Conservation (phyloP, 768 basidiomycete genomes). For the Boletus insuetus region DNA sequence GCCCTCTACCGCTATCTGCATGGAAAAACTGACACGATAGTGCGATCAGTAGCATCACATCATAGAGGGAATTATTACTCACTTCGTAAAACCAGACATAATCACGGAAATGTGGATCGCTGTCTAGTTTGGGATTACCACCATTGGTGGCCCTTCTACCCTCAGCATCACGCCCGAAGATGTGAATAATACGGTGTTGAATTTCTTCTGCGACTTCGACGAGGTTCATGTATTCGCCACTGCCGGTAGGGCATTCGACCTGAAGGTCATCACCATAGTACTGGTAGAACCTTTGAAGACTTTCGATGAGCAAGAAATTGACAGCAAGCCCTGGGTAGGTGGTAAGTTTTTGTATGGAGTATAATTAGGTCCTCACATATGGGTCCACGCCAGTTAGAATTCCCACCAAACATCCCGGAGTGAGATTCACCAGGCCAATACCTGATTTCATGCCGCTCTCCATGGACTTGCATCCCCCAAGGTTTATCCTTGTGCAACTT, state of each 20-base stretch:
- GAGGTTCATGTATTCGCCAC: slow-evolving; percentile 97
- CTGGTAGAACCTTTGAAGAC: slow-evolving; percentile 94
- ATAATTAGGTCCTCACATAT: slow-evolving; percentile 52
- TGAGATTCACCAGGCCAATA: slow-evolving; percentile 99
- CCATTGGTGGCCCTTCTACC: slow-evolving; percentile 92
- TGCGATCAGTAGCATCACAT: neutral
- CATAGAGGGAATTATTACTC: slow-evolving; percentile 9
- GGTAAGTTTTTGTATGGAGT: neutral
- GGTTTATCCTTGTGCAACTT: slow-evolving; percentile 88
- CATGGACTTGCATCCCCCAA: slow-evolving; percentile 93
- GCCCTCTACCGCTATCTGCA: slow-evolving; percentile 85
- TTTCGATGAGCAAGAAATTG: slow-evolving; percentile 94
- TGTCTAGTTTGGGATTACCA: slow-evolving; percentile 80
- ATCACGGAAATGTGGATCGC: slow-evolving; percentile 94
- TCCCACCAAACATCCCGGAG: slow-evolving; percentile 98
- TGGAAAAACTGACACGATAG: slow-evolving; percentile 75
- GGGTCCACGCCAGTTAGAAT: slow-evolving; percentile 96
- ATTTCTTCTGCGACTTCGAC: slow-evolving; percentile 95
- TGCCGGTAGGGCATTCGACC: slow-evolving; percentile 95
- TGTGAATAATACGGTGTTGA: slow-evolving; percentile 98
- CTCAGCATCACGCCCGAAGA: slow-evolving; percentile 89
- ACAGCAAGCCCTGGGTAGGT: slow-evolving; percentile 78
- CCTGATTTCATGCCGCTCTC: slow-evolving; percentile 84
- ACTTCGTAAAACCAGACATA: slow-evolving; percentile 97
- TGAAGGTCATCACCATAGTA: slow-evolving; percentile 93